These are phyloP conservation scores for Parachaetomium inaequale DNA, from an alignment of 495 filamentous ascomycete species.

Conservation along the genomic window DNA sequence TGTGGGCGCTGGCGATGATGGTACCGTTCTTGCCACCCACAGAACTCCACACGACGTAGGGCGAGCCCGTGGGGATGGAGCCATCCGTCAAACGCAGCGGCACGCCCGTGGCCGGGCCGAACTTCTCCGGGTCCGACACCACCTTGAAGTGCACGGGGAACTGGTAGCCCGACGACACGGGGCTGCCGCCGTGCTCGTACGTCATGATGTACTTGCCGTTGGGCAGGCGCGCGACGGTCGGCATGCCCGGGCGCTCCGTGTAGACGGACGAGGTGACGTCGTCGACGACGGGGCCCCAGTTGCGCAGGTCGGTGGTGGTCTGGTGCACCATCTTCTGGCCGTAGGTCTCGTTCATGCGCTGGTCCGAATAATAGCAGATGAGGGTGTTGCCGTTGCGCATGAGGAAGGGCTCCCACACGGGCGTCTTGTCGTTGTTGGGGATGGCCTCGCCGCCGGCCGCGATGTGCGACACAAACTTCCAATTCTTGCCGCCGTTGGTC, in stretches of 20 bases:
- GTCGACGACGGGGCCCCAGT: slow-evolving; percentile 56
- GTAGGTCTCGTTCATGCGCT: slow-evolving; percentile 55
- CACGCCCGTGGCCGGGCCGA: slow-evolving; percentile 42
- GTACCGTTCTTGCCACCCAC: slow-evolving; percentile 56
- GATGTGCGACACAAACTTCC: slow-evolving; percentile 63
- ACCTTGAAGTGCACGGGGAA: slow-evolving; percentile 58
- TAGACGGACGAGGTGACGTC: slow-evolving; percentile 60
- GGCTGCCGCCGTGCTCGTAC: slow-evolving; percentile 58
- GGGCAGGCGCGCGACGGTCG: slow-evolving; percentile 54
- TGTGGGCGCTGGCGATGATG: slow-evolving; percentile 42
- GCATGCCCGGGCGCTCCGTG: slow-evolving; percentile 65
- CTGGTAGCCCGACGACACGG: slow-evolving; percentile 25
- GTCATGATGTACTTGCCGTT: slow-evolving; percentile 59
- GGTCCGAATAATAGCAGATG: slow-evolving; percentile 66
- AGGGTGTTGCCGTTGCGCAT: slow-evolving; percentile 53
- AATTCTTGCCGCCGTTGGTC: slow-evolving; percentile 55
- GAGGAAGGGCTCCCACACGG: slow-evolving; percentile 70
- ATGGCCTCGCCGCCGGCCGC: slow-evolving; percentile 59
- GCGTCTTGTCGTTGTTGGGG: slow-evolving; percentile 60
- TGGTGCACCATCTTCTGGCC: slow-evolving; percentile 68
- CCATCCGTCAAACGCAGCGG: slow-evolving; percentile 47
- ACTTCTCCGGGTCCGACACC: slow-evolving; percentile 50
- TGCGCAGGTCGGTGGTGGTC: slow-evolving; percentile 51
- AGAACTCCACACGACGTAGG: slow-evolving; percentile 54
- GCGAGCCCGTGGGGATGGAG: slow-evolving; percentile 50